Conservation (phyloP, 108 stramenopile genomes). For the Nannochloropsis gaditana region DNA sequence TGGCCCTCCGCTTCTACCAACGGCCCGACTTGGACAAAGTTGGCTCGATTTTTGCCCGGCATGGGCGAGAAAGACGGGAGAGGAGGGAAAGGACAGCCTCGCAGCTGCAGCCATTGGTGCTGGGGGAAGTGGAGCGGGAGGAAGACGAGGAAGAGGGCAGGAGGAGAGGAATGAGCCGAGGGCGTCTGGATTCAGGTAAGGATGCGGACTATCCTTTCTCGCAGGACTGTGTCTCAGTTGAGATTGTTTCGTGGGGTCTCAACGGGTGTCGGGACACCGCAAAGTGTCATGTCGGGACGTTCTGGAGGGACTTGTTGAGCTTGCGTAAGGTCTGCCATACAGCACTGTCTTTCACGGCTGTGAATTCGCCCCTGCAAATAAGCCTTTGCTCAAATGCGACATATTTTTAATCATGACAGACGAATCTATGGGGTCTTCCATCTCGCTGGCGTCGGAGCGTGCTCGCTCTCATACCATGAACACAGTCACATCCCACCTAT, state of each 20-base stretch:
- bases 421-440: neutral
- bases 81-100: neutral
- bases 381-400: too few species aligned
- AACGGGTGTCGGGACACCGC: too few species aligned
- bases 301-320: too few species aligned
- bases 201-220: neutral
- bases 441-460: neutral
- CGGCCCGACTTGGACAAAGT: constrained; percentile 28
- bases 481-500: neutral
- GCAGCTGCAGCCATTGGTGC: neutral
- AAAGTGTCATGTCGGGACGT: too few species aligned
- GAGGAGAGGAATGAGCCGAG: neutral
- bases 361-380: too few species aligned
- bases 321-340: too few species aligned
- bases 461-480: neutral
- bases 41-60: neutral
- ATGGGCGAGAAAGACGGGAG: neutral
- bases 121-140: neutral
- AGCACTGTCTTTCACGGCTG: too few species aligned
- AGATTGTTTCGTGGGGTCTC: too few species aligned
- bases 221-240: too few species aligned
- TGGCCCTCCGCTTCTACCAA: constrained; percentile 43
- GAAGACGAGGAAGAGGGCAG: neutral
- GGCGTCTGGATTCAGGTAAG: neutral
- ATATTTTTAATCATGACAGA: too few species aligned